Base-by-base conservation (phyloP, 495 filamentous ascomycete genomes). In the Aspergillus funiculosus region DNA sequence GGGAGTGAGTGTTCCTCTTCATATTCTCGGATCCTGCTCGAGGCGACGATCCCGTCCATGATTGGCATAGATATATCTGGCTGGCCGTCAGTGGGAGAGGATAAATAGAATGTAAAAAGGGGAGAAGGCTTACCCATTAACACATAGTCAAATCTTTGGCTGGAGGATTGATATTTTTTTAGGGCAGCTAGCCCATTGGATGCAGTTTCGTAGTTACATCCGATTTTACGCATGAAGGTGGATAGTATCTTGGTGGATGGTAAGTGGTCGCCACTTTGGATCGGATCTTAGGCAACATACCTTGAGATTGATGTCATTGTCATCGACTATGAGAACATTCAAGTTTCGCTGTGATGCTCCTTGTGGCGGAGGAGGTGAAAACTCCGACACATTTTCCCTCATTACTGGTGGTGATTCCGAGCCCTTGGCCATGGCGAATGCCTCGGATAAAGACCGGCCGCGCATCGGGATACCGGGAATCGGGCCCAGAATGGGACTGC, bases 21-120 rank as follows among this genome's bases (percentile, higher is more conserved):
- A 24, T 73, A 68, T 31, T 67, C 63, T 5, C 80, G 67, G 25
- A 81, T 82, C 40, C 73, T 69, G 17, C 72, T 58, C 0, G 77
- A 79, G 11, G 77, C 73, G 21, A 76, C 74, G 11, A 81, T 73
- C 0, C 79, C 79, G 46, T 80, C 71, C 78, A 82, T 83, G 9
- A 81, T 61, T 0, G 81, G 80, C 82, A 86, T 86, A 34, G 73
- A 76, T 5, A 85, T 76, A 50, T 83, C 72, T 73, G 18, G 1
- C 24, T n/a, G 35, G n/a, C 38, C 36, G 37, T 28, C 10, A 40
- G 31, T 11, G 0, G 14, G 30, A 24, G 9, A 2, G 39, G 11
- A 20, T 17, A 20, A 19, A 18, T 26, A 24, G 15, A 42, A 26
- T 7, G 28, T 19, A 34, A 17, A 6, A 20, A 9, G 11, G 14